These are phyloP conservation scores for Clitopilus passeckerianus DNA, from an alignment of 768 basidiomycete species.

Conservation along the genomic window DNA sequence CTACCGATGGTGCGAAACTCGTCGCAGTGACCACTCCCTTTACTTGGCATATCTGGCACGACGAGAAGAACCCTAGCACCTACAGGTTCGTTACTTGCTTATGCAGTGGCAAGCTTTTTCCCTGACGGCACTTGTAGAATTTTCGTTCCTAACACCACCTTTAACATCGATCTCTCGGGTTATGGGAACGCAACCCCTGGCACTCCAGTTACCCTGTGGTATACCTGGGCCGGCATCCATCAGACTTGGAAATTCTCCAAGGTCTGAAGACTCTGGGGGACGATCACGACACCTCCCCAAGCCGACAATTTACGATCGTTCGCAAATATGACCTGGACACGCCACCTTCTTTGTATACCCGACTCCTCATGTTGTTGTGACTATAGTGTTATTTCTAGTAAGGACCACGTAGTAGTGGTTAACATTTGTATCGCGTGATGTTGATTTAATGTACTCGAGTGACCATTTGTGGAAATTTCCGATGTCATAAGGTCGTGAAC, in stretches of 20 bases:
- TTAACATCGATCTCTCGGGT: slow-evolving; percentile 42
- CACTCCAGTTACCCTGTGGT: slow-evolving; percentile 43
- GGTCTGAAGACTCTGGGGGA: slow-evolving; percentile 11
- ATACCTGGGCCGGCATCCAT: slow-evolving; percentile 41
- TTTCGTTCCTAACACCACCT: slow-evolving; percentile 35
- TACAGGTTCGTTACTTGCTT: slow-evolving; percentile 34
- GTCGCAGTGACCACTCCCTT: slow-evolving; percentile 29
- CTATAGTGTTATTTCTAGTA: not conserved
- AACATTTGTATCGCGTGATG: not conserved
- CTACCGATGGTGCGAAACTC: slow-evolving; percentile 34
- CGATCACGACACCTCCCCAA: slow-evolving; percentile 14
- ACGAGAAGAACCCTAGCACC: slow-evolving; percentile 26
- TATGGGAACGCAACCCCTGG: slow-evolving; percentile 40
- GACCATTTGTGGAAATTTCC: not conserved
- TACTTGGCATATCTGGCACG: slow-evolving; percentile 48
- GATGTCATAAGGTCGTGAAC: not conserved
- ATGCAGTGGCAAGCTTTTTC: not conserved
- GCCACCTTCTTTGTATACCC: not conserved
- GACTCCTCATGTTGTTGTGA: not conserved
- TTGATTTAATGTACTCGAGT: not conserved
- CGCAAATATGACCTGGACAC: not conserved
- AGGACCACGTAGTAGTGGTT: not conserved
- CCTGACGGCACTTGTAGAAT: slow-evolving; percentile 26
- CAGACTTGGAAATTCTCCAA: slow-evolving; percentile 45
- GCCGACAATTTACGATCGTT: not conserved